Percentiles rank a stretch among this genome's conserved stretches.
Evolutionary conservation across 208 protist genomes (phyloP).

Genomic region (Jaenimonas drosophilae): DNA sequence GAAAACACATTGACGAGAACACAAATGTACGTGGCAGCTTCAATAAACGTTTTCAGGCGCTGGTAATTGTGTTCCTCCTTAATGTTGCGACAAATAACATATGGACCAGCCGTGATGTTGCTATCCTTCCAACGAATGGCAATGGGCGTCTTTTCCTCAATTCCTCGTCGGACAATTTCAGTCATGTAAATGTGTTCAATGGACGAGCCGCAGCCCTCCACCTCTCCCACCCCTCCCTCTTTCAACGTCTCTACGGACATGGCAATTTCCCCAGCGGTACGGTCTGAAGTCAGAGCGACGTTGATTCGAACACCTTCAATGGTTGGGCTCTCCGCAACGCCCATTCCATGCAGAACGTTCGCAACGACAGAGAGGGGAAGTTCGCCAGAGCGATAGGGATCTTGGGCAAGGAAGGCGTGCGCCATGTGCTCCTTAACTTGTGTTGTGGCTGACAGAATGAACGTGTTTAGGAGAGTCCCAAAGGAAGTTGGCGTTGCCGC

Average conservation of each 20-base stretch:
- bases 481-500: not conserved
- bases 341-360: slow-evolving; percentile 31
- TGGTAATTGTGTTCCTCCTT: slow-evolving; percentile 14
- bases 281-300: no score
- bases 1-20: slow-evolving; percentile 29
- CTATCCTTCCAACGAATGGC: slow-evolving; percentile 13
- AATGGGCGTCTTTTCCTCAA: slow-evolving; percentile 12
- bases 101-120: slow-evolving; percentile 25
- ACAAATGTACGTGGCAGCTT: slow-evolving; percentile 47
- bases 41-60: slow-evolving; percentile 44
- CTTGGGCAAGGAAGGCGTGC: slow-evolving; percentile 41
- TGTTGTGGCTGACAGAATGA: slow-evolving; percentile 23
- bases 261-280: no score
- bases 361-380: slow-evolving; percentile 29
- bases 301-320: slow-evolving; percentile 27
- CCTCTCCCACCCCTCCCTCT: no score
- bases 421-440: slow-evolving; percentile 26
- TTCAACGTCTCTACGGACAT: no score
- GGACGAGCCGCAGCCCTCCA: no score
- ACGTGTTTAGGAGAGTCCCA: slow-evolving; percentile 14
- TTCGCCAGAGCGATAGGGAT: slow-evolving; percentile 50
- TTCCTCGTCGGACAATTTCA: slow-evolving; percentile 18
- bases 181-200: slow-evolving; percentile 29
- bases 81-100: slow-evolving; percentile 22
- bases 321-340: slow-evolving; percentile 31